Conservation (phyloP, 352 stramenopile species). For the Globisporangium recalcitrans region DNA sequence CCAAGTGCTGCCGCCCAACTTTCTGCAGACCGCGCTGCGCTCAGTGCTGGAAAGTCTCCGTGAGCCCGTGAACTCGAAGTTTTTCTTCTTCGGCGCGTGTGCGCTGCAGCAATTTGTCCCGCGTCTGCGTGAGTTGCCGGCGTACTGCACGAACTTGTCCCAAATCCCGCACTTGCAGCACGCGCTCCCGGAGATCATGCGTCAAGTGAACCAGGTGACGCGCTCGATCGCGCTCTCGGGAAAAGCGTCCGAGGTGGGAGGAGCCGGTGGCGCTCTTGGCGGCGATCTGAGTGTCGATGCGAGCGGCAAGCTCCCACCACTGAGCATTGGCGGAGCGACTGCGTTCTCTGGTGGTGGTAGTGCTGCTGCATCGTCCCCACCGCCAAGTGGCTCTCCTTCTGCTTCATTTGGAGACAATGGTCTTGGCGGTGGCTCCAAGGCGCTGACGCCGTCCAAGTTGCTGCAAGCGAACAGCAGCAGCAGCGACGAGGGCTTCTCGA, state of each 20-base stretch:
- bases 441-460: conserved; percentile 19
- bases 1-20: conserved; percentile 96
- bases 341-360: conserved; percentile 19
- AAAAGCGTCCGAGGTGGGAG: conserved; percentile 14
- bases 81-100: conserved; percentile 98
- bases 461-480: conserved; percentile 10
- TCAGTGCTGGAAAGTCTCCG: conserved; percentile 97
- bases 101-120: conserved; percentile 97
- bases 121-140: conserved; percentile 94
- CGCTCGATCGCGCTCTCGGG: conserved; percentile 48
- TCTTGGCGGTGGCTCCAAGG: conserved; percentile 3
- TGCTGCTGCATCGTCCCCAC: conserved; percentile 8
- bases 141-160: conserved; percentile 97
- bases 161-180: conserved; percentile 97
- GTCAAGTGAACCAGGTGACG: conserved; percentile 80
- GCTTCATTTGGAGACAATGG: conserved; percentile 6
- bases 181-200: conserved; percentile 89
- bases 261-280: not conserved
- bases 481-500: conserved; percentile 13
- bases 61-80: conserved; percentile 95
- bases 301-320: conserved; percentile 19
- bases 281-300: conserved; percentile 6
- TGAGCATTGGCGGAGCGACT: conserved; percentile 21
- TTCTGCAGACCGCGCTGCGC: conserved; percentile 95
- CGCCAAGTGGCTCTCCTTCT: not conserved